Percentiles rank a stretch among this genome's conserved stretches.
These are phyloP conservation scores for Rugosomyces carneus DNA, from an alignment of 1,284 basidiomycete species.

Conservation along the genomic window DNA sequence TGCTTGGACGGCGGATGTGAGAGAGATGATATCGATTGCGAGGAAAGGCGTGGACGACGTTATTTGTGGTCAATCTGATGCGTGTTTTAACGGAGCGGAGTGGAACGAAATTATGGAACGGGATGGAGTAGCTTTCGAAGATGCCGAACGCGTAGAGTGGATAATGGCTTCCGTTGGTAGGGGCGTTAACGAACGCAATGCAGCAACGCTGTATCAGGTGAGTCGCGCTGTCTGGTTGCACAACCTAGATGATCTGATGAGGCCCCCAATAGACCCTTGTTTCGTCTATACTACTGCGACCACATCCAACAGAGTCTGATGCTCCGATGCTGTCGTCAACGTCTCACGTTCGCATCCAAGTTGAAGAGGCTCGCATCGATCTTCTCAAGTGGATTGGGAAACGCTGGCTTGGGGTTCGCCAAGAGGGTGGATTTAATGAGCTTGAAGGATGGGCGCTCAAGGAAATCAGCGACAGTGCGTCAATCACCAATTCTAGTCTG, in stretches of 20 bases:
- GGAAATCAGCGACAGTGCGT: conserved; percentile 79
- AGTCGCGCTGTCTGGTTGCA: background rate
- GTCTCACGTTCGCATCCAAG: conserved; percentile 57
- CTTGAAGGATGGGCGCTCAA: conserved; percentile 84
- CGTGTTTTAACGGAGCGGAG: conserved; percentile 61
- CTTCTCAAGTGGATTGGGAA: conserved; percentile 62
- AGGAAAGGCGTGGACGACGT: conserved; percentile 57
- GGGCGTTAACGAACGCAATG: conserved; percentile 54
- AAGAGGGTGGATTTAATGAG: conserved; percentile 73
- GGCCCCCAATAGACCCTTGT: conserved; percentile 60
- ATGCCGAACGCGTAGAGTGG: conserved; percentile 65
- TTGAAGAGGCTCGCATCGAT: conserved; percentile 69
- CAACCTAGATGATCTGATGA: background rate
- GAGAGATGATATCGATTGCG: conserved; percentile 57
- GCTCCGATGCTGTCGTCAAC: conserved; percentile 58
- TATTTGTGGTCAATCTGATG: conserved; percentile 51
- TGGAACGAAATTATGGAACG: conserved; percentile 68
- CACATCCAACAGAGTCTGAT: conserved; percentile 53
- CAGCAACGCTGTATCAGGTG: conserved; percentile 69
- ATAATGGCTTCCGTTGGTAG: conserved; percentile 60
- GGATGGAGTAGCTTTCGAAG: conserved; percentile 67
- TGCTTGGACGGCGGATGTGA: conserved; percentile 60
- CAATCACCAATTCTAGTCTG: no score
- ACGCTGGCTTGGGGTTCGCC: conserved; percentile 72
- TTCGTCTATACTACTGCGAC: conserved; percentile 64